Evolutionary conservation across 2,329 filamentous ascomycete genomes (phyloP).

Genomic region (Aspergillus ustus): DNA sequence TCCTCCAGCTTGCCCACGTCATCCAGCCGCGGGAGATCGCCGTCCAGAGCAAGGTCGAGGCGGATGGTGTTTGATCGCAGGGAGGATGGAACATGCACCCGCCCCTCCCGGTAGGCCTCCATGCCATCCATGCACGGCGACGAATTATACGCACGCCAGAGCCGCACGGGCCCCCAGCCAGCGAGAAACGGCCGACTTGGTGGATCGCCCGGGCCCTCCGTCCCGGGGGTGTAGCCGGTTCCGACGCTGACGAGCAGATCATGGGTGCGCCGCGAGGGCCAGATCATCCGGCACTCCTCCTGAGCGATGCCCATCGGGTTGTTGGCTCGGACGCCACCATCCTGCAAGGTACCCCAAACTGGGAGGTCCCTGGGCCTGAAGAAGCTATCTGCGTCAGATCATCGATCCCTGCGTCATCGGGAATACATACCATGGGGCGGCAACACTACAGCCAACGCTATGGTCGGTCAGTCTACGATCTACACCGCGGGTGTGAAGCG

Average conservation of each 20-base stretch:
- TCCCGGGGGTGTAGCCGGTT: constrained; percentile 19
- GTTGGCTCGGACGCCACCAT: constrained; percentile 31
- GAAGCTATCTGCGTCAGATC: constrained; percentile 23
- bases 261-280: constrained; percentile 23
- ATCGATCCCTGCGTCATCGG: neutral
- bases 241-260: constrained; percentile 29
- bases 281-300: constrained; percentile 25
- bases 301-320: constrained; percentile 27
- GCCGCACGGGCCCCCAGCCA: neutral
- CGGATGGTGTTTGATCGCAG: constrained; percentile 11
- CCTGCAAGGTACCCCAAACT: constrained; percentile 24
- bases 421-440: constrained; percentile 25
- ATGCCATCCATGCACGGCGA: neutral
- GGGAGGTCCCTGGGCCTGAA: constrained; percentile 22
- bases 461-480: neutral
- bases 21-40: constrained; percentile 15
- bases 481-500: neutral
- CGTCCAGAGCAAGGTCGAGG: constrained; percentile 14
- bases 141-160: neutral
- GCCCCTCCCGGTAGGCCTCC: neutral
- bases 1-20: constrained; percentile 17
- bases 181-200: neutral
- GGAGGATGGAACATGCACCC: neutral
- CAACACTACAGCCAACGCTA: constrained; percentile 23
- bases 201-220: constrained; percentile 4